Percentiles rank a stretch among this genome's conserved stretches.
phyloP scores from a whole-genome alignment of 2,329 filamentous ascomycete genomes.

The Trichoderma sp. region DNA sequence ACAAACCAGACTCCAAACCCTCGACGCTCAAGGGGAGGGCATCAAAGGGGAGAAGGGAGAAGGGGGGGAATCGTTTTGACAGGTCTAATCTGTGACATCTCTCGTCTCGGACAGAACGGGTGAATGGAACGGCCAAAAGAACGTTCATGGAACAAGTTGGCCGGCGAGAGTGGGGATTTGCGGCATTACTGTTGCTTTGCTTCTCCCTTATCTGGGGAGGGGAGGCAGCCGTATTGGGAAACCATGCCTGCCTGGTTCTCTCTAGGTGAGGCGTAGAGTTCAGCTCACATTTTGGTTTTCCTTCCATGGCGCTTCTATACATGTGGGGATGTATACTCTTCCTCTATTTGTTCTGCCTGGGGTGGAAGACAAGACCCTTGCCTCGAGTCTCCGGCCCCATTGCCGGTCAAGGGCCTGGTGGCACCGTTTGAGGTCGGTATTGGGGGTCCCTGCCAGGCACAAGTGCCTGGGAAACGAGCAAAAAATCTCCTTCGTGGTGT shows the following conservation, averaged over 20 bases:
- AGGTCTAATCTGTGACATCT: conserved; percentile 7
- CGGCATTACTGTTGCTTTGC: neutral
- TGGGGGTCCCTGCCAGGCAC: neutral
- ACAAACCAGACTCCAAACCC: neutral
- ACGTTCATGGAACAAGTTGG: neutral
- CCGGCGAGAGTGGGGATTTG: neutral
- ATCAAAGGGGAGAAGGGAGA: neutral
- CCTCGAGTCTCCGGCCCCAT: neutral
- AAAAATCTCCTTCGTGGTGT: neutral
- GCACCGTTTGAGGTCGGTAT: neutral
- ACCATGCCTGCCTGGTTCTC: neutral
- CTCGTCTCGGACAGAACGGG: neutral
- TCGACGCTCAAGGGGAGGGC: neutral
- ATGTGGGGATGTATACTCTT: conserved; percentile 8
- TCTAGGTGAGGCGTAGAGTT: conserved; percentile 18
- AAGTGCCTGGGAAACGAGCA: neutral
- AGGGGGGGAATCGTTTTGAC: neutral
- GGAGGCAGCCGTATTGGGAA: neutral
- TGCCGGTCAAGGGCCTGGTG: conserved; percentile 1
- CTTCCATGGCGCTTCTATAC: conserved; percentile 15
- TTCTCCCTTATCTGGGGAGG: neutral
- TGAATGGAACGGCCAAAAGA: conserved; percentile 9
- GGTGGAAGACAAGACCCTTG: neutral
- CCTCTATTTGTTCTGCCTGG: neutral
- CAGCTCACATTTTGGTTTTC: conserved; percentile 11